phyloP scores from a whole-genome alignment of 805 yeast species.

The Wickerhamomyces pijperi region DNA sequence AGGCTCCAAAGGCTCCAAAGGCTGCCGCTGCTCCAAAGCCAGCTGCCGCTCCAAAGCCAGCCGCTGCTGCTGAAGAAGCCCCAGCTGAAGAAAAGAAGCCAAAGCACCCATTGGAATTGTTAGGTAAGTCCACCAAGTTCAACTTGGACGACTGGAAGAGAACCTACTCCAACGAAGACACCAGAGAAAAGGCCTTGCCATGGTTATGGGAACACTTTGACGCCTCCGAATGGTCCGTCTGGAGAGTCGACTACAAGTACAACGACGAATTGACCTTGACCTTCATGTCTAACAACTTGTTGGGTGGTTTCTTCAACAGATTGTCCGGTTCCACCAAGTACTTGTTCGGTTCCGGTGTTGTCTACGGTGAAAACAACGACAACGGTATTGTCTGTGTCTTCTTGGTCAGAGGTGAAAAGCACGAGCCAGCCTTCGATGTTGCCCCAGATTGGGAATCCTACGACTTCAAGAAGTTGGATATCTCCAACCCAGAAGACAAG shows the following conservation, averaged over 20 bases:
- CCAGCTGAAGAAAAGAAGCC: constrained; percentile 60
- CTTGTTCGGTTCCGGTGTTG: constrained; percentile 88
- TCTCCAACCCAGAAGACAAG: constrained; percentile 63
- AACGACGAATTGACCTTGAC: constrained; percentile 95
- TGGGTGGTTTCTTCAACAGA: constrained; percentile 98
- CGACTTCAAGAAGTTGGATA: constrained; percentile 72
- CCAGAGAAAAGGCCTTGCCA: constrained; percentile 88
- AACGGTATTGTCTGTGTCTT: constrained; percentile 95
- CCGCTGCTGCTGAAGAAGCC: constrained; percentile 25
- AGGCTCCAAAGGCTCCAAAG: constrained; percentile 29
- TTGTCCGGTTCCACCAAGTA: constrained; percentile 83
- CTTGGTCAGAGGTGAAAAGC: constrained; percentile 91
- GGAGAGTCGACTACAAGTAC: constrained; percentile 94
- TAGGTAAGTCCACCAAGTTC: constrained; percentile 60
- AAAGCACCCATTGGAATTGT: constrained; percentile 82
- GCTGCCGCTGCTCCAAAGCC: constrained; percentile 18
- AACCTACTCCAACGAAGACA: constrained; percentile 92
- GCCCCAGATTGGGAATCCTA: constrained; percentile 99
- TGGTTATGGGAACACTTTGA: constrained; percentile 97
- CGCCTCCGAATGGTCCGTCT: constrained; percentile 87
- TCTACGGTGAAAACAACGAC: constrained; percentile 97
- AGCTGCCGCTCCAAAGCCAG: constrained; percentile 25
- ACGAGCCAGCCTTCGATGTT: constrained; percentile 85
- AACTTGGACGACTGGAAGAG: constrained; percentile 92
- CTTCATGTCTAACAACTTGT: constrained; percentile 95